phyloP scores from a whole-genome alignment of 2,329 filamentous ascomycete species.

The Apiospora arundinis region DNA sequence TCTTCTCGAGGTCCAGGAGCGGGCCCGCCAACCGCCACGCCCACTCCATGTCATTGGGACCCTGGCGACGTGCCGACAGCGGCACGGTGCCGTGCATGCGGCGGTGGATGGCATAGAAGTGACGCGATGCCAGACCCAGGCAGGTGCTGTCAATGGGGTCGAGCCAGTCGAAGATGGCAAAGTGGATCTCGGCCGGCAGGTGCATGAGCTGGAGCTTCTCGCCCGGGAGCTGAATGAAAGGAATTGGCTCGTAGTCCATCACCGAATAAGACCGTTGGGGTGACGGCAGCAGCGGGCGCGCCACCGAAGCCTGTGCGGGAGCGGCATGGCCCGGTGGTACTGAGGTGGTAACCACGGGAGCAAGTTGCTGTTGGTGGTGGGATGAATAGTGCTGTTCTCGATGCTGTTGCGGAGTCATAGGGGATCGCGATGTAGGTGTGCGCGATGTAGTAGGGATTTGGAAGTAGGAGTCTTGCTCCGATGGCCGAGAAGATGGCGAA shows the following conservation, averaged over 20 bases:
- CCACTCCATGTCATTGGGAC: slow-evolving; percentile 69
- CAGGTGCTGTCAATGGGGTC: slow-evolving; percentile 70
- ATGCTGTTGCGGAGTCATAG: slow-evolving; percentile 5
- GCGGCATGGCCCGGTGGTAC: slow-evolving; percentile 20
- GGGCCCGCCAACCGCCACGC: slow-evolving; percentile 64
- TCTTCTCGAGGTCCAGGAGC: slow-evolving; percentile 33
- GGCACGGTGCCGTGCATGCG: slow-evolving; percentile 62
- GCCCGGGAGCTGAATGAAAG: slow-evolving; percentile 55
- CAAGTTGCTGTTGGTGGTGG: neutral
- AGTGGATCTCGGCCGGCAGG: slow-evolving; percentile 66
- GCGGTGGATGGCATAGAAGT: slow-evolving; percentile 65
- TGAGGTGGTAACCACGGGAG: neutral
- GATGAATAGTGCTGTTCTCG: neutral
- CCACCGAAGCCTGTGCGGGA: slow-evolving; percentile 24
- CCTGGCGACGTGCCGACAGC: slow-evolving; percentile 61
- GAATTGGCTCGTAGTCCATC: slow-evolving; percentile 64
- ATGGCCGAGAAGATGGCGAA: slow-evolving; percentile 10
- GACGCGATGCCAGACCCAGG: slow-evolving; percentile 63
- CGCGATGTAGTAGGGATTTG: neutral
- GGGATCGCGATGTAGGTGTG: slow-evolving; percentile 18
- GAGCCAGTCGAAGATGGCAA: slow-evolving; percentile 65
- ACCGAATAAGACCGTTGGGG: slow-evolving; percentile 65
- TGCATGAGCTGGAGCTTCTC: slow-evolving; percentile 54
- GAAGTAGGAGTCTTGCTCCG: slow-evolving; percentile 23
- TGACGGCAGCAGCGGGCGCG: slow-evolving; percentile 47